phyloP scores from a whole-genome alignment of 257 asterid genomes.

The Scutellaria minor region DNA sequence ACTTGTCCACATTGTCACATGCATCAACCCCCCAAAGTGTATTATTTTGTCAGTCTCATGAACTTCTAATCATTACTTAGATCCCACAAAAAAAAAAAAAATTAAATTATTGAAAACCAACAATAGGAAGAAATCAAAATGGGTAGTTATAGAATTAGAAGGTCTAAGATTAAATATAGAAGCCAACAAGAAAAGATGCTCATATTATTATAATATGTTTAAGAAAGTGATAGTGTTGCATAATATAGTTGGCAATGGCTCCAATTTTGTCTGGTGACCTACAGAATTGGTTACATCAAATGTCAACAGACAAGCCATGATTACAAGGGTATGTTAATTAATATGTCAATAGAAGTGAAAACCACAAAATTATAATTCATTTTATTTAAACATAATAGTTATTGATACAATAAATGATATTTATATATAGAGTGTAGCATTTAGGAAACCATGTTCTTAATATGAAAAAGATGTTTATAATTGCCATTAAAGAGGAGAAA shows the following conservation, averaged over 20 bases:
- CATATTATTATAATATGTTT: constrained; percentile 29
- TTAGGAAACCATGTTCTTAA: too few species aligned
- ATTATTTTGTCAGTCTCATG: constrained; percentile 52
- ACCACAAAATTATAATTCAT: too few species aligned
- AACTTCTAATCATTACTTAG: constrained; percentile 66
- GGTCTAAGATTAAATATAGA: constrained; percentile 32
- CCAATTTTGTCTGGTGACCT: constrained; percentile 70
- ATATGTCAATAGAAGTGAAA: not conserved
- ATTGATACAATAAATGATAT: too few species aligned
- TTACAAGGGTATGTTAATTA: constrained; percentile 36
- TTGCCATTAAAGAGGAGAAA: not conserved
- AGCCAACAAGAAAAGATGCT: constrained; percentile 69
- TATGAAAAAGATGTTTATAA: too few species aligned
- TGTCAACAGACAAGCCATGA: constrained; percentile 63
- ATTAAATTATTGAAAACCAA: constrained; percentile 30
- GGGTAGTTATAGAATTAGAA: constrained; percentile 47
- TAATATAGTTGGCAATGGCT: constrained; percentile 64
- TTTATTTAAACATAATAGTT: not conserved
- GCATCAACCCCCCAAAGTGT: constrained; percentile 47
- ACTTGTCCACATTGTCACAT: constrained; percentile 74
- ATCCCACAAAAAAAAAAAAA: constrained; percentile 50
- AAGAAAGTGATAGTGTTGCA: constrained; percentile 39
- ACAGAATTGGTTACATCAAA: constrained; percentile 58
- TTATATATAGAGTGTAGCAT: too few species aligned
- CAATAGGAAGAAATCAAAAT: constrained; percentile 21